Evolutionary conservation across 1,139 yeast species (phyloP).

Genomic region (Yamadazyma jaroonii): DNA sequence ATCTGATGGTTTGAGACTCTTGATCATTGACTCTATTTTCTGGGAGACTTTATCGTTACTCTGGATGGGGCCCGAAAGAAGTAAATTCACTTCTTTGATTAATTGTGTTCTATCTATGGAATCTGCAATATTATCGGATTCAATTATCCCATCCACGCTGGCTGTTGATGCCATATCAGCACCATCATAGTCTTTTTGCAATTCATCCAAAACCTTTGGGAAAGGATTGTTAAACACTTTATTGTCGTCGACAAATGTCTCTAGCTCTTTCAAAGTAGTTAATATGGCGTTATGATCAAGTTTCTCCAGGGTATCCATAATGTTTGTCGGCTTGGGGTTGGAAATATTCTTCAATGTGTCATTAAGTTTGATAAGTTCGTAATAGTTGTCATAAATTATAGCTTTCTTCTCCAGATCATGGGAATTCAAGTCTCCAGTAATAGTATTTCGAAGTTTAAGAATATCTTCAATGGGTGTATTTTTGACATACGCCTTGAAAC

Average conservation of each 20-base stretch:
- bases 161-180: slow-evolving; percentile 20
- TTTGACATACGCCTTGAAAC: slow-evolving; percentile 32
- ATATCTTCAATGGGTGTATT: slow-evolving; percentile 34
- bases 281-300: slow-evolving; percentile 23
- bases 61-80: background rate
- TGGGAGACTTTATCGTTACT: background rate
- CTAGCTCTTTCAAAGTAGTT: slow-evolving; percentile 24
- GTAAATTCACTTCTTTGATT: slow-evolving; percentile 17
- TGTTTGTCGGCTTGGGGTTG: slow-evolving; percentile 12
- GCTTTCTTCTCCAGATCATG: slow-evolving; percentile 45
- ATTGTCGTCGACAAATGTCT: slow-evolving; percentile 25
- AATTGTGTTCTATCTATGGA: slow-evolving; percentile 15
- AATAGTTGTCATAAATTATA: slow-evolving; percentile 47
- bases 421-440: slow-evolving; percentile 30
- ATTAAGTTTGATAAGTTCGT: slow-evolving; percentile 42
- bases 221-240: slow-evolving; percentile 28
- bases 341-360: slow-evolving; percentile 33
- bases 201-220: slow-evolving; percentile 21
- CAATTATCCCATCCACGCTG: slow-evolving; percentile 20
- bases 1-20: slow-evolving; percentile 17
- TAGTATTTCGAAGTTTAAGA: slow-evolving; percentile 32
- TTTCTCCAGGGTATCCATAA: background rate
- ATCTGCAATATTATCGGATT: slow-evolving; percentile 8
- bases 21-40: slow-evolving; percentile 16
- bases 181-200: slow-evolving; percentile 15